phyloP scores from a whole-genome alignment of 73 alveolate species.

The Symbiodinium pilosum region DNA sequence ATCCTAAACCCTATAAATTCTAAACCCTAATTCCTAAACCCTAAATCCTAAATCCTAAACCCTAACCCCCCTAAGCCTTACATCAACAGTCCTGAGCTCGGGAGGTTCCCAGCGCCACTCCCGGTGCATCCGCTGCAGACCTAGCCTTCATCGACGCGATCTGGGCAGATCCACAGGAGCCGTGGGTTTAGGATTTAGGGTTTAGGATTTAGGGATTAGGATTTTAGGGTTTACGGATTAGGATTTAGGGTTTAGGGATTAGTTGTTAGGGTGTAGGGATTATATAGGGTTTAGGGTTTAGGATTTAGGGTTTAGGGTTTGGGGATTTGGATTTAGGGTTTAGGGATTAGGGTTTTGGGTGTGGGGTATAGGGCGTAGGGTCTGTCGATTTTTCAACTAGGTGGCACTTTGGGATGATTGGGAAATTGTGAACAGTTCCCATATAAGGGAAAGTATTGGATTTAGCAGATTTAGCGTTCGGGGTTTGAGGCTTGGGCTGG shows the following conservation, averaged over 20 bases:
- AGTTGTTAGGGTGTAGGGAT: background rate
- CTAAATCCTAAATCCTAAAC: background rate
- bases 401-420: background rate
- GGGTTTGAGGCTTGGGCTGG: too few relatives aligned
- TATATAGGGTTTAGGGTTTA: background rate
- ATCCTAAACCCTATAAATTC: background rate
- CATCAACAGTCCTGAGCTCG: background rate
- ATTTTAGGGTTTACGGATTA: background rate
- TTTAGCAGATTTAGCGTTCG: too few relatives aligned
- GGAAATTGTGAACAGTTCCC: background rate
- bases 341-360: background rate
- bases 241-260: background rate
- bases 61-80: background rate
- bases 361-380: background rate
- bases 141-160: slow-evolving; percentile 80
- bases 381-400: too few relatives aligned
- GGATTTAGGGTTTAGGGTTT: background rate
- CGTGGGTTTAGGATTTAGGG: background rate
- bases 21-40: background rate
- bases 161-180: slow-evolving; percentile 87
- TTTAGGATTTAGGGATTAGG: background rate
- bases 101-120: slow-evolving; percentile 42
- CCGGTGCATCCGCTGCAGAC: slow-evolving; percentile 66
- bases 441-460: too few relatives aligned
- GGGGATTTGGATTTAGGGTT: background rate